phyloP scores from a whole-genome alignment of 2,329 filamentous ascomycete genomes.

The Trichoderma atrobrunneum region DNA sequence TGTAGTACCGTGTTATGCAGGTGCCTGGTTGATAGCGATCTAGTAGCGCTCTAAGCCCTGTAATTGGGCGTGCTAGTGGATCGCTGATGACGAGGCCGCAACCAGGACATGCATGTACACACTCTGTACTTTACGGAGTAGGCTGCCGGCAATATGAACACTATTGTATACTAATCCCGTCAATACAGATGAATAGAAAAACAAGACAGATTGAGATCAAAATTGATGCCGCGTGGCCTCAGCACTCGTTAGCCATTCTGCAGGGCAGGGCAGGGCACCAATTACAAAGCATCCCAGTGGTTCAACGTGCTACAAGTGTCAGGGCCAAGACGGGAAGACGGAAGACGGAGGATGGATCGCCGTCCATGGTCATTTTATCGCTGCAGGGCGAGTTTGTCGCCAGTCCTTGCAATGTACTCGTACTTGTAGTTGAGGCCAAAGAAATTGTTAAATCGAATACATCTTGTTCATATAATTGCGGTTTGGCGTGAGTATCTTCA shows the following conservation, averaged over 20 bases:
- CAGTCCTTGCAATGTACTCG: not conserved
- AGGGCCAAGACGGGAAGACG: not conserved
- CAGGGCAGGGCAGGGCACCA: not conserved
- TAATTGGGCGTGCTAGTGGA: constrained; percentile 9
- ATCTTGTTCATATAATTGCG: not conserved
- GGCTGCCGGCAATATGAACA: not conserved
- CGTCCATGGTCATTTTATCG: not conserved
- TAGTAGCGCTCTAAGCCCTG: constrained; percentile 13
- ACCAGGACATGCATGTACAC: not conserved
- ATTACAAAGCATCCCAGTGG: not conserved
- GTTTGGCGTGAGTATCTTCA: not conserved
- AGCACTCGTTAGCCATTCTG: not conserved
- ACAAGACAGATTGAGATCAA: not conserved
- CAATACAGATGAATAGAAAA: not conserved
- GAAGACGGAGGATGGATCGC: not conserved
- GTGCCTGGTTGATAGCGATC: constrained; percentile 8
- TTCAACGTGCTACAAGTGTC: not conserved
- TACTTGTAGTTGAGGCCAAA: not conserved
- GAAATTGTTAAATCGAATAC: not conserved
- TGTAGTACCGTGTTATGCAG: constrained; percentile 2
- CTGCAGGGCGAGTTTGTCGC: not conserved
- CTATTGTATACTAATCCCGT: not conserved
- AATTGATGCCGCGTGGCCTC: not conserved
- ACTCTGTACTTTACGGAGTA: not conserved
- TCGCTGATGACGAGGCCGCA: constrained; percentile 9